phyloP scores from a whole-genome alignment of 179 eudicot genomes.

The Beta lomatogona region DNA sequence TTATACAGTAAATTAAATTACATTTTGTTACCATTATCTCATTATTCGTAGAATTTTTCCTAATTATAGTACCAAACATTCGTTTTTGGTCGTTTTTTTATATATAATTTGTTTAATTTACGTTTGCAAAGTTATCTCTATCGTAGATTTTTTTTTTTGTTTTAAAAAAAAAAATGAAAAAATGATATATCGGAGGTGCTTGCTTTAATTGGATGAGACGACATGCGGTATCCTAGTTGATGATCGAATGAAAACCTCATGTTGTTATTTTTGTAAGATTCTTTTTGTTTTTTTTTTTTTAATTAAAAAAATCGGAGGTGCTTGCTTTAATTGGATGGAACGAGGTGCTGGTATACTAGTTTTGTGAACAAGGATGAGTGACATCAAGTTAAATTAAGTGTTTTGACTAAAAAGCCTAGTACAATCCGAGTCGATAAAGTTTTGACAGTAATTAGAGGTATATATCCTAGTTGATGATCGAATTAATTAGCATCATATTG shows the following conservation, averaged over 20 bases:
- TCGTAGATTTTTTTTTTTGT: not conserved
- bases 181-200: too few species aligned
- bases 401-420: too few species aligned
- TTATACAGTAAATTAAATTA: too few species aligned
- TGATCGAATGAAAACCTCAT: not conserved
- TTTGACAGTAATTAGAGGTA: too few species aligned
- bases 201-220: not conserved
- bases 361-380: too few species aligned
- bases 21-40: not conserved
- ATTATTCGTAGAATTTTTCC: too few species aligned
- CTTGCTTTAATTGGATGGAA: not conserved
- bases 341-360: not conserved
- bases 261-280: too few species aligned
- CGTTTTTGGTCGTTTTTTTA: not conserved
- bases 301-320: not conserved
- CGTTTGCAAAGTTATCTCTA: not conserved
- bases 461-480: too few species aligned
- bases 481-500: too few species aligned
- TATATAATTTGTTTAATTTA: not conserved
- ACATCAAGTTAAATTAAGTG: too few species aligned
- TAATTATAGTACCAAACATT: not conserved
- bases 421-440: too few species aligned
- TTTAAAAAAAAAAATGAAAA: too few species aligned
- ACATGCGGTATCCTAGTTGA: not conserved
- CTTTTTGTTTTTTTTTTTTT: not conserved